phyloP scores from a whole-genome alignment of 176 grass and related monocot species.

The Thinopyrum elongatum region DNA sequence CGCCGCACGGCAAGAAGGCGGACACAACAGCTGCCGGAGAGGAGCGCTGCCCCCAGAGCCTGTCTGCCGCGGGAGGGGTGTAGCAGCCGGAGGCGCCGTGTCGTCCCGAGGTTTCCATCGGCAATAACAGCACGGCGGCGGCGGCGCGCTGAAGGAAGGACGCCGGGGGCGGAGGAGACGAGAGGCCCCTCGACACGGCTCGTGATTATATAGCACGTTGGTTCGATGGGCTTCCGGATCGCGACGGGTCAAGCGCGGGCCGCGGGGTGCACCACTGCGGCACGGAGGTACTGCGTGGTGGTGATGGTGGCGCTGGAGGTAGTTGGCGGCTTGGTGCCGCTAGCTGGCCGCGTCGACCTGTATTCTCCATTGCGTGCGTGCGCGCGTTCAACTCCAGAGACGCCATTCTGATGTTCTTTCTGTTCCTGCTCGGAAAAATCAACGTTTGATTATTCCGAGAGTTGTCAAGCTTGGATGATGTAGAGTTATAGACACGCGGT shows the following conservation, averaged over 20 bases:
- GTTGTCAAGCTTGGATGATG: background rate
- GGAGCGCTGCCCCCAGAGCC: slow-evolving; percentile 28
- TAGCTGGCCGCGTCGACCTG: background rate
- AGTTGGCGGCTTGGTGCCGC: background rate
- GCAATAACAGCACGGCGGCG: background rate
- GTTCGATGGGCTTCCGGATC: background rate
- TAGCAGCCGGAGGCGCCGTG: background rate
- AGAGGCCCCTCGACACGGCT: background rate
- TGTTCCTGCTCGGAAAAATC: background rate
- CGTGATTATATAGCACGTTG: background rate
- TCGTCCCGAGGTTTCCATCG: background rate
- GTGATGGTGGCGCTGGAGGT: background rate
- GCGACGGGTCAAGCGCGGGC: background rate
- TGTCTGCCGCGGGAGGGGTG: background rate
- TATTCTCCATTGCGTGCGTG: background rate
- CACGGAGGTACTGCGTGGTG: background rate
- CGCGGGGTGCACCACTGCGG: background rate
- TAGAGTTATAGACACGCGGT: background rate
- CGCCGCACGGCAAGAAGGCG: slow-evolving; percentile 19
- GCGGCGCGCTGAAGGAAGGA: background rate
- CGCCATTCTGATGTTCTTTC: background rate
- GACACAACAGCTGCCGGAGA: slow-evolving; percentile 1
- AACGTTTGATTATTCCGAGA: background rate
- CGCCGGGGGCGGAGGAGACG: background rate
- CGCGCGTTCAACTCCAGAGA: background rate